Base-by-base conservation (phyloP, 148 eudicot species). In the Mesembryanthemum crystallinum region DNA sequence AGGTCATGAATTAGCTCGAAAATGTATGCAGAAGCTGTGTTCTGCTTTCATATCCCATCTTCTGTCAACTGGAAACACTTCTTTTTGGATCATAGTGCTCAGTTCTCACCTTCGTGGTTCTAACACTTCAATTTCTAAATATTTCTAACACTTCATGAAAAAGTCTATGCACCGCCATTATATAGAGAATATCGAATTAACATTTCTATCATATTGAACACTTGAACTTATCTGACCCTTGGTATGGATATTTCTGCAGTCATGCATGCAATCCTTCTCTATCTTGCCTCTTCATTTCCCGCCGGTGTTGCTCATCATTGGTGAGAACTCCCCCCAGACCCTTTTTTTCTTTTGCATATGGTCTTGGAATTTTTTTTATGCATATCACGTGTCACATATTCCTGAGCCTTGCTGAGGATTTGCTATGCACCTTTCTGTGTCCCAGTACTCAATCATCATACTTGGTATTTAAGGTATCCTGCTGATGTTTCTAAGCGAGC, bases 221-320 rank as follows among this genome's bases (percentile, higher is more conserved):
- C 23, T 33, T 59, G 28, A 11, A 52, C 49, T 55, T 71, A n/a
- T n/a, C n/a, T n/a, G 51, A 73, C 42, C 5, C 62, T 51, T 9
- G 10, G 20, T 76, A 65, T 64, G 6, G 12, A 47, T 54, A n/a
- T 39, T 32, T 78, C 54, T 84, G 91, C 93, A 94, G 98, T 67
- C n/a, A n/a, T n/a, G n/a, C 98, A 94, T 82, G 94, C 98, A 65
- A 92, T 94, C 32, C 89, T 94, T 77, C 85, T 85, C 27, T 94
- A 94, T 82, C 84, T 94, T 65, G 81, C 97, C 75, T 82, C 81
- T 75, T 86, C 89, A 67, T 94, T 87, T 82, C 93, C n/a, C n/a
- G n/a, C 97, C 62, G 93, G 93, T 84, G 89, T 94, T 76, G 90
- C 97, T 13, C 94, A 91, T 86, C 97, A 94, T 70, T 94, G 98